Conservation (phyloP, 208 protist genomes). For the Crithidia thermophila region DNA sequence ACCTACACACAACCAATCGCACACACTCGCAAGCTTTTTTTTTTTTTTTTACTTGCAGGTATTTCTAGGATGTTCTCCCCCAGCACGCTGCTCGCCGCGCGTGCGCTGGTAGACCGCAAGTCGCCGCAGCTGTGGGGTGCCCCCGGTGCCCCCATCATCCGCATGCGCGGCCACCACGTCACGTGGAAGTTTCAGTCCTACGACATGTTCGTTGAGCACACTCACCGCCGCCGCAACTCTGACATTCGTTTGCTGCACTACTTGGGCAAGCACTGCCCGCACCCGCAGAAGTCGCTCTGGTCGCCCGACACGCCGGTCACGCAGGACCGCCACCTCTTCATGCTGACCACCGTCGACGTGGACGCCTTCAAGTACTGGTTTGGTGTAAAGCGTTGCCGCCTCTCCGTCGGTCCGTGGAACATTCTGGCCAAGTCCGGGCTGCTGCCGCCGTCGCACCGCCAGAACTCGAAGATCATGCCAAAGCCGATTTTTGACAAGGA, state of each 20-base stretch:
- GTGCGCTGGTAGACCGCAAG: constrained; percentile 66
- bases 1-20: no score
- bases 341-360: constrained; percentile 89
- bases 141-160: constrained; percentile 85
- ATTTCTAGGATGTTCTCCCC: constrained; percentile 17
- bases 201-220: constrained; percentile 90
- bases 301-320: constrained; percentile 90
- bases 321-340: constrained; percentile 92
- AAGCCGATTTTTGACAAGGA: constrained; percentile 93
- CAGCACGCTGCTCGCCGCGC: constrained; percentile 33
- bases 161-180: constrained; percentile 87
- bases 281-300: constrained; percentile 94
- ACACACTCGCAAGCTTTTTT: no score
- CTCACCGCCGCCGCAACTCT: constrained; percentile 78
- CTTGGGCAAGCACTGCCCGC: constrained; percentile 90
- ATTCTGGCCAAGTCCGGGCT: constrained; percentile 87
- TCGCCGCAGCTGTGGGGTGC: constrained; percentile 81
- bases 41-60: background rate
- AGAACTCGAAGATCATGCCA: constrained; percentile 91
- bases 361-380: constrained; percentile 95
- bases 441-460: constrained; percentile 78
- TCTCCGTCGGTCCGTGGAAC: constrained; percentile 84
- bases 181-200: constrained; percentile 90
- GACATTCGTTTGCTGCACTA: constrained; percentile 90
- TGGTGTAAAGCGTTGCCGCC: constrained; percentile 86